A percentile compares a stretch with the other conserved stretches of the same genome.
Evolutionary conservation across 2,329 filamentous ascomycete genomes (phyloP).

Genomic region (Neurospora sp.): DNA sequence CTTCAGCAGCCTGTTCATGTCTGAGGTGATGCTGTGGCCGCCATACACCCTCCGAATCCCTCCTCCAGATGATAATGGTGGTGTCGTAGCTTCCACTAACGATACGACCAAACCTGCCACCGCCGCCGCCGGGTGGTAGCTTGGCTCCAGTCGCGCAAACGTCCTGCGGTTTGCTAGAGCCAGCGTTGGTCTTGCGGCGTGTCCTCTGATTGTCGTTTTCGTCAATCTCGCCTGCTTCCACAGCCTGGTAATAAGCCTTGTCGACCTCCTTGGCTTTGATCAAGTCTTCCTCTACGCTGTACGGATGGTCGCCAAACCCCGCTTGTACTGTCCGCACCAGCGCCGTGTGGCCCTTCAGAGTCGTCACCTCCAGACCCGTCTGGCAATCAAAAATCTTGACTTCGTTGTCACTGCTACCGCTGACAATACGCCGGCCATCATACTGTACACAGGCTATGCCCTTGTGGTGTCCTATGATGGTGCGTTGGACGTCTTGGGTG

Average conservation of each 20-base stretch:
- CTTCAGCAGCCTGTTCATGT: slow-evolving; percentile 59
- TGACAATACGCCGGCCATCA: slow-evolving; percentile 86
- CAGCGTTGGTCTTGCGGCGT: slow-evolving; percentile 50
- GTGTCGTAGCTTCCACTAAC: slow-evolving; percentile 96
- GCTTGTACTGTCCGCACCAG: slow-evolving; percentile 93
- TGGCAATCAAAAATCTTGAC: slow-evolving; percentile 89
- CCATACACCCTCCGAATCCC: slow-evolving; percentile 79
- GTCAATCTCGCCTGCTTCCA: slow-evolving; percentile 40
- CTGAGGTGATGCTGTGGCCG: slow-evolving; percentile 63
- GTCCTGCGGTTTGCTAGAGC: slow-evolving; percentile 64
- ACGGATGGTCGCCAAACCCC: slow-evolving; percentile 81
- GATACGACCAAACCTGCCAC: slow-evolving; percentile 84
- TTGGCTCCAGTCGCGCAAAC: slow-evolving; percentile 76
- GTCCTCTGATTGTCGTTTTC: slow-evolving; percentile 24
- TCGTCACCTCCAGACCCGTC: slow-evolving; percentile 82
- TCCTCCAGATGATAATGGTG: slow-evolving; percentile 89
- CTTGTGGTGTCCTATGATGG: slow-evolving; percentile 79
- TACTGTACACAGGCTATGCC: slow-evolving; percentile 98
- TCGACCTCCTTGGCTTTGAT: slow-evolving; percentile 66
- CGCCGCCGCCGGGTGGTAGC: slow-evolving; percentile 82
- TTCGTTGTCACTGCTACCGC: slow-evolving; percentile 90
- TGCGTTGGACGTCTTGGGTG: slow-evolving; percentile 64
- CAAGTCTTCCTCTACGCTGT: slow-evolving; percentile 65
- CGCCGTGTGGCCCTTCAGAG: slow-evolving; percentile 69
- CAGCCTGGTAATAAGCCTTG: slow-evolving; percentile 55